Evolutionary conservation across 2,329 filamentous ascomycete species (phyloP).

Genomic region (Arthrobotrys conoides): DNA sequence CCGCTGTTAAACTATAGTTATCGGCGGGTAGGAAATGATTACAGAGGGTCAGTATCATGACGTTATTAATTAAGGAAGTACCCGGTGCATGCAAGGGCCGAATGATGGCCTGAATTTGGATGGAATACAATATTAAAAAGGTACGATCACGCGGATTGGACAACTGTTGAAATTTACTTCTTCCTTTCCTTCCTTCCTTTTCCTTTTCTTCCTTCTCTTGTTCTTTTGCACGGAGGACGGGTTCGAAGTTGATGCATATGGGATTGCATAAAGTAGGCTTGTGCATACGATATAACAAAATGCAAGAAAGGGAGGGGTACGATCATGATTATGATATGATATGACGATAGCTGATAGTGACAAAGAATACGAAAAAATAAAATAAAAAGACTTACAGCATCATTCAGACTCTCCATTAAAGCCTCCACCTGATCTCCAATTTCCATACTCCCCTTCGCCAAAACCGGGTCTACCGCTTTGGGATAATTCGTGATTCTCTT

Average conservation of each 20-base stretch:
- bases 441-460: constrained; percentile 38
- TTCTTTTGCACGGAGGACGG: constrained; percentile 2
- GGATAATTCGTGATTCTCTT: constrained; percentile 47
- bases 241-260: neutral
- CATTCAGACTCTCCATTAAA: constrained; percentile 33
- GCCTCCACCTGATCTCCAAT: constrained; percentile 51
- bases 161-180: constrained; percentile 3
- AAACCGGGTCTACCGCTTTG: constrained; percentile 43
- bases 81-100: constrained; percentile 4
- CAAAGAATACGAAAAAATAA: constrained; percentile 1
- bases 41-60: constrained; percentile 5
- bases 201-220: neutral
- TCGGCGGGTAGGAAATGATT: neutral
- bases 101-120: neutral
- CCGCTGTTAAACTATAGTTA: constrained; percentile 28
- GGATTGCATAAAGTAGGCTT: neutral
- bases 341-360: neutral
- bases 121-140: neutral
- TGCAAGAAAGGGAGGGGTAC: neutral
- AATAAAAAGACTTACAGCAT: constrained; percentile 31
- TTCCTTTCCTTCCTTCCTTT: neutral
- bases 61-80: neutral
- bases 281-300: neutral
- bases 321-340: neutral
- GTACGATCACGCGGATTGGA: constrained; percentile 6